These are phyloP conservation scores for Artemisia argyi DNA, from an alignment of 129 eudicot species.

Conservation along the genomic window DNA sequence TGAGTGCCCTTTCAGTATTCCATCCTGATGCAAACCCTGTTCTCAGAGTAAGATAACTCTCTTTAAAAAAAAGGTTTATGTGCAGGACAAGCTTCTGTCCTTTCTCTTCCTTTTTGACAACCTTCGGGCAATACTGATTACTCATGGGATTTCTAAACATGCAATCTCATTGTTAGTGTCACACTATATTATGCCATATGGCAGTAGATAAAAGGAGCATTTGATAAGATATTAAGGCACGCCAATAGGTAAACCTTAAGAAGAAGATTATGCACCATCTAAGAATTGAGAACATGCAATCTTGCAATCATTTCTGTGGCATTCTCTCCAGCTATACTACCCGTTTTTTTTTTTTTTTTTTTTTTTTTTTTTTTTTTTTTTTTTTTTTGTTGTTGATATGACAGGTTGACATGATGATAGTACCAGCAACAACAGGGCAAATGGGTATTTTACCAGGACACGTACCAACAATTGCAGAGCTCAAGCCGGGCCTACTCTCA, in stretches of 20 bases:
- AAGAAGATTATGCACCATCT: not conserved
- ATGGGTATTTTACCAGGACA: conserved; percentile 92
- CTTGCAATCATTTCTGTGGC: not conserved
- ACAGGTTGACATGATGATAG: conserved; percentile 85
- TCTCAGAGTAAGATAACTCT: conserved; percentile 65
- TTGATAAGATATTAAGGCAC: not conserved
- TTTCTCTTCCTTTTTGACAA: not conserved
- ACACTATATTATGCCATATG: not conserved
- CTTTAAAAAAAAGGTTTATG: not conserved
- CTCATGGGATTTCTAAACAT: not conserved
- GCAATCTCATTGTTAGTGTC: not conserved
- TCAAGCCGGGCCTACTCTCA: conserved; percentile 69
- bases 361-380: not conserved
- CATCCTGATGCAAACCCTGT: conserved; percentile 99
- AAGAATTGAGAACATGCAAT: not conserved
- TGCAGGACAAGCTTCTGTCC: not conserved
- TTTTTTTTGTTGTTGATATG: not conserved
- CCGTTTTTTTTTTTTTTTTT: not conserved
- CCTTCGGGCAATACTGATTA: too few relatives aligned
- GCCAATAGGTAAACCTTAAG: not conserved
- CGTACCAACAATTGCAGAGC: conserved; percentile 73
- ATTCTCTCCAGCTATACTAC: not conserved
- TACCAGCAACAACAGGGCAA: conserved; percentile 80
- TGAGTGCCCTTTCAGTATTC: conserved; percentile 94
- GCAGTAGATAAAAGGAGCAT: not conserved